A percentile compares a stretch with the other conserved stretches of the same genome.
Evolutionary conservation across 2,329 filamentous ascomycete genomes (phyloP).

Genomic region (Aspergillus pseudonomiae): DNA sequence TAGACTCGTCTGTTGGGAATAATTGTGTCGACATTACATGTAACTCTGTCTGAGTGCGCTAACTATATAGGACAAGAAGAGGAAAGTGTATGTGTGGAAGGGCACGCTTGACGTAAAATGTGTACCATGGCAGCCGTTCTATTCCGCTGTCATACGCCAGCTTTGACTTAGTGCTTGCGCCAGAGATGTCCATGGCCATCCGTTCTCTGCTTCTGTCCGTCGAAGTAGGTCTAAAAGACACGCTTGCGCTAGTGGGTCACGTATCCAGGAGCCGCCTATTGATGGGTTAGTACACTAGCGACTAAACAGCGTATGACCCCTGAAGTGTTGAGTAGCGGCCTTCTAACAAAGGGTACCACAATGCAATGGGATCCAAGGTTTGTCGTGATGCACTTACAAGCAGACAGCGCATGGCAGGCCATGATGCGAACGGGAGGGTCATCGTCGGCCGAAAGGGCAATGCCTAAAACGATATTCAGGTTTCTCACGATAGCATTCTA

Average conservation of each 20-base stretch:
- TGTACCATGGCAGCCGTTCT: background rate
- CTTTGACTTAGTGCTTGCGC: constrained; percentile 22
- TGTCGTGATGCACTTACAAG: constrained; percentile 26
- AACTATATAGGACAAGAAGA: background rate
- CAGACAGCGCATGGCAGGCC: constrained; percentile 38
- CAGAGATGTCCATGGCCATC: constrained; percentile 27
- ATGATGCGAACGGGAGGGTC: constrained; percentile 37
- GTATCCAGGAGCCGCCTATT: constrained; percentile 35
- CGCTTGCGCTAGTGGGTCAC: constrained; percentile 30
- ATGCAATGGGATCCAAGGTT: background rate
- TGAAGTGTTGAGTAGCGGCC: background rate
- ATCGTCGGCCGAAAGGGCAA: constrained; percentile 37
- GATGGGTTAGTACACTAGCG: background rate
- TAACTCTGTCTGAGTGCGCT: background rate
- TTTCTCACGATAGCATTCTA: constrained; percentile 32
- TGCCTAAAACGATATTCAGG: constrained; percentile 36
- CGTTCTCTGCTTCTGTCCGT: constrained; percentile 26
- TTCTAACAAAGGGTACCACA: background rate
- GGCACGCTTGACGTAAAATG: background rate
- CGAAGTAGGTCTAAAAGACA: constrained; percentile 26
- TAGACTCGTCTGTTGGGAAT: background rate
- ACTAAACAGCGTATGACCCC: background rate
- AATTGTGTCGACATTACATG: background rate
- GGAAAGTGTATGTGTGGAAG: background rate
- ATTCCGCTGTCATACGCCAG: constrained; percentile 15